Evolutionary conservation across 352 stramenopile genomes (phyloP).

Genomic region (Phytophthora meadii): DNA sequence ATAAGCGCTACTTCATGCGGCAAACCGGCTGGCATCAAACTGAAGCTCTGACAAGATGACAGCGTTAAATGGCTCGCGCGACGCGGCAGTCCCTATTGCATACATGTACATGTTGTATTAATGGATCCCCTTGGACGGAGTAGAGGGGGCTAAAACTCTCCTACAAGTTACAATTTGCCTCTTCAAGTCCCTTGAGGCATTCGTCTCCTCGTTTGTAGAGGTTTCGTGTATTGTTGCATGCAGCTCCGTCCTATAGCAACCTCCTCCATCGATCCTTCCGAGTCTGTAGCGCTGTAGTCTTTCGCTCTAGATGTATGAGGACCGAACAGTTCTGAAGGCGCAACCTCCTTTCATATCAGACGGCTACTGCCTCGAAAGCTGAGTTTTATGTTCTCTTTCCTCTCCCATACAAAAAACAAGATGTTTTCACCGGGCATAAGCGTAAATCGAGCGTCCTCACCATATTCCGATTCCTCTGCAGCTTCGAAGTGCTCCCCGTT

Average conservation of each 20-base stretch:
- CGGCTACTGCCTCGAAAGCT: neutral
- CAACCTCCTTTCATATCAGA: constrained; percentile 16
- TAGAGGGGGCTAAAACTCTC: constrained; percentile 8
- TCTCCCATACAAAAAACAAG: constrained; percentile 26
- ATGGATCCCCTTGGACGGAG: constrained; percentile 14
- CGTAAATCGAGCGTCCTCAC: neutral
- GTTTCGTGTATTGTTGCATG: constrained; percentile 12
- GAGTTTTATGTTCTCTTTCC: constrained; percentile 19
- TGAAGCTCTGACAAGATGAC: constrained; percentile 9
- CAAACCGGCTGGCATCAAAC: neutral
- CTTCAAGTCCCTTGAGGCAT: constrained; percentile 8
- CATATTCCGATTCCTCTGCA: too few relatives aligned
- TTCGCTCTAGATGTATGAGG: constrained; percentile 20
- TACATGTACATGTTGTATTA: neutral
- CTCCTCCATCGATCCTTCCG: constrained; percentile 3
- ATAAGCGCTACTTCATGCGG: neutral
- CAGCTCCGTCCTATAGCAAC: constrained; percentile 20
- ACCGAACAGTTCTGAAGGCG: constrained; percentile 9
- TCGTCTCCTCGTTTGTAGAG: constrained; percentile 14
- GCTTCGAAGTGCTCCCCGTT: too few relatives aligned
- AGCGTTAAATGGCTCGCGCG: constrained; percentile 9
- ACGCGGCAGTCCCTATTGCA: too few relatives aligned
- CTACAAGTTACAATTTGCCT: constrained; percentile 8
- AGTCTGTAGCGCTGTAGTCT: constrained; percentile 12
- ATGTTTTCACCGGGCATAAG: neutral